Evolutionary conservation across 805 yeast species (phyloP).

Genomic region (Peterozyma toletana): DNA sequence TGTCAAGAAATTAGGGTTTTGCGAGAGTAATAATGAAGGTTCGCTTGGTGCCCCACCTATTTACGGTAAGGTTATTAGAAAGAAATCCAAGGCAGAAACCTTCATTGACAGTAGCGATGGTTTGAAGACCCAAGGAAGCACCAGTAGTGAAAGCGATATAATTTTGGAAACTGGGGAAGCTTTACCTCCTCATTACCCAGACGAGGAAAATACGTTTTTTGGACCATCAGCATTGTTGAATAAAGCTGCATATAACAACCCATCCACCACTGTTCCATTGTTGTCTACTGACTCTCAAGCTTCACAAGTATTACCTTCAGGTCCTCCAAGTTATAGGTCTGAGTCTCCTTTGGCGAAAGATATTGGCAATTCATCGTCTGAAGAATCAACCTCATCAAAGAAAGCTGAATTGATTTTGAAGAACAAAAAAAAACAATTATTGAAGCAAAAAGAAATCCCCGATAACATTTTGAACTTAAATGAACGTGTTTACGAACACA

Average conservation of each 20-base stretch:
- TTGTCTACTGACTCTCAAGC: background rate
- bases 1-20: constrained; percentile 49
- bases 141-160: constrained; percentile 27
- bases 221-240: constrained; percentile 27
- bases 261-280: background rate
- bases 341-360: background rate
- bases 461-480: constrained; percentile 5
- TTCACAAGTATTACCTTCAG: constrained; percentile 2
- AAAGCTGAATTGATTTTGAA: background rate
- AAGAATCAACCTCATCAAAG: background rate
- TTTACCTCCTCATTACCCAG: constrained; percentile 65
- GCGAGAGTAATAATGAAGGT: constrained; percentile 38
- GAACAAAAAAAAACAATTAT: background rate
- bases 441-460: constrained; percentile 7
- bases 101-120: background rate
- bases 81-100: background rate
- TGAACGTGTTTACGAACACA: constrained; percentile 7
- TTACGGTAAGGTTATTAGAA: constrained; percentile 16
- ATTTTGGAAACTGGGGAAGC: constrained; percentile 67
- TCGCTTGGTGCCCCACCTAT: constrained; percentile 30
- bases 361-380: background rate
- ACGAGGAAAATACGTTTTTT: constrained; percentile 55
- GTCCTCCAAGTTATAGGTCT: constrained; percentile 8
- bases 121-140: background rate
- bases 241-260: constrained; percentile 1